Base-by-base conservation (phyloP, 78 protist species). In the Cavenderia fasciculata region DNA sequence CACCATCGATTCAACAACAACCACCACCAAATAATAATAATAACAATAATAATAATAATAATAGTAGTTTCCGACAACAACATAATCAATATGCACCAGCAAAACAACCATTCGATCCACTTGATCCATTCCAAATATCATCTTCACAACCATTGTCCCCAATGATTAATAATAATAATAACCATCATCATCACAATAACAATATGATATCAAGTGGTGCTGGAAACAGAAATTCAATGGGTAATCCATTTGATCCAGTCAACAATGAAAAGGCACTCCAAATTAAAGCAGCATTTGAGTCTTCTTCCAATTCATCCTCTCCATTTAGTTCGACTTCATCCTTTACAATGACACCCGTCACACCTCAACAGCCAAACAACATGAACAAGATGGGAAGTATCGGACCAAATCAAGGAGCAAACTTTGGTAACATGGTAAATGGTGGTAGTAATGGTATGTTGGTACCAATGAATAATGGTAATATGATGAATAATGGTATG, bases 231-330 rank as follows among this genome's bases (percentile, higher is more conserved):
- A 63, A n/a, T 27, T 11, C 72, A 63, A 40, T 21, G 21, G 18
- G 38, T 18, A 63, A 63, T 38, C 72, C 72, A 63, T 82, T 82
- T 46, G 87, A 77, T 19, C 87, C 87, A 49, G 59, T 74, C 1
- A 63, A 63, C 27, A 77, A 77, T 34, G 79, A 65, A 49, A 82
- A 68, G 57, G 90, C 90, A 27, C 29, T 82, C 0, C 90, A 82
- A 56, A 82, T 82, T 36, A 82, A 82, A 49, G 90, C 90, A 44
- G 90, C 90, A 19, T 82, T 82, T 21, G 59, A 68, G 54, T 82
- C 90, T 11, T 38, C 77, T 1, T 47, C 52, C 5, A 16, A 52
- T 2, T 23, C 57, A 36, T 18, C 8, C 43, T 69, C 57, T 41
- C n/a, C n/a, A n/a, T n/a, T n/a, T n/a, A n/a, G n/a, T n/a, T n/a